phyloP scores from a whole-genome alignment of 495 filamentous ascomycete genomes.

The Cercophora newfieldiana region DNA sequence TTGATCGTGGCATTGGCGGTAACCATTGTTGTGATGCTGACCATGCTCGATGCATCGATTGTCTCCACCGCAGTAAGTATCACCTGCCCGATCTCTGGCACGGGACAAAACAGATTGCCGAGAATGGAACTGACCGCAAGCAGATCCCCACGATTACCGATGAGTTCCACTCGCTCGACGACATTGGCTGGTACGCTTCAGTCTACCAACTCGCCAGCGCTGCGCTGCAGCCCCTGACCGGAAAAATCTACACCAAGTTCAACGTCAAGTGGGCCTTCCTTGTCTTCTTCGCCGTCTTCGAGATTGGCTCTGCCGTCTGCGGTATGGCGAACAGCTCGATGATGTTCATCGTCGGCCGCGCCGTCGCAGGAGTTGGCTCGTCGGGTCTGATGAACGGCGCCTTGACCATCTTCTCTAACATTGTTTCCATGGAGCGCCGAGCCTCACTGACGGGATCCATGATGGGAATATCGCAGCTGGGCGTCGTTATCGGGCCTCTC shows the following conservation, averaged over 20 bases:
- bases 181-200: constrained; percentile 55
- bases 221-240: constrained; percentile 52
- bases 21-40: constrained; percentile 45
- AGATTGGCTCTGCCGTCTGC: constrained; percentile 53
- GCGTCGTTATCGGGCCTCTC: constrained; percentile 67
- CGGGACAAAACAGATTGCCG: not conserved
- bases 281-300: constrained; percentile 40
- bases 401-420: constrained; percentile 36
- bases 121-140: not conserved
- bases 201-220: constrained; percentile 54
- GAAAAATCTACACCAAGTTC: constrained; percentile 53
- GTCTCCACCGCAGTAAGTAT: constrained; percentile 46
- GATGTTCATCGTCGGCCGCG: constrained; percentile 56
- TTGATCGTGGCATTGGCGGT: constrained; percentile 20
- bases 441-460: constrained; percentile 41
- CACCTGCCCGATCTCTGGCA: not conserved
- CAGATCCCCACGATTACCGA: constrained; percentile 49
- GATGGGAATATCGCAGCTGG: constrained; percentile 61
- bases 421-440: constrained; percentile 40
- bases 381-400: constrained; percentile 42
- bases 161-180: constrained; percentile 47
- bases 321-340: constrained; percentile 47
- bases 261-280: constrained; percentile 45
- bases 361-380: constrained; percentile 53
- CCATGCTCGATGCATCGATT: constrained; percentile 54